Percentiles rank a stretch among this genome's conserved stretches.
Conservation (phyloP, 768 basidiomycete genomes). For the Suillus plorans region DNA sequence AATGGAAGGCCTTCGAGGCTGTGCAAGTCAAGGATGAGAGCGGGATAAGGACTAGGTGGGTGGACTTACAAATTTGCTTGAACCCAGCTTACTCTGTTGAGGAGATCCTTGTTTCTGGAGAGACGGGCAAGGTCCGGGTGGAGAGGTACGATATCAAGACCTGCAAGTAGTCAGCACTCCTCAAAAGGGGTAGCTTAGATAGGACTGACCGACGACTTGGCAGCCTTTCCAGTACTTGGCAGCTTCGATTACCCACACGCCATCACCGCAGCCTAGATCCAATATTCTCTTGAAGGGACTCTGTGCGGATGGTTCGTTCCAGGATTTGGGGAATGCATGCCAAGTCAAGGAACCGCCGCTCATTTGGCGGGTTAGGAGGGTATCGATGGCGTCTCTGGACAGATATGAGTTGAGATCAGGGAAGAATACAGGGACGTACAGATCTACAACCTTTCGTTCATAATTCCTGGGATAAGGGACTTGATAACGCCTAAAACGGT, state of each 20-base stretch:
- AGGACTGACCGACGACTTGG: conserved; percentile 5
- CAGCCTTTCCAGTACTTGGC: conserved; percentile 62
- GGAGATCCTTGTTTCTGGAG: conserved; percentile 50
- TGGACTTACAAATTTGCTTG: conserved; percentile 67
- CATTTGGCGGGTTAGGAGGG: conserved; percentile 49
- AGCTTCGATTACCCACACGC: conserved; percentile 69
- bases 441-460: conserved; percentile 59
- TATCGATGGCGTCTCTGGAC: conserved; percentile 70
- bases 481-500: conserved; percentile 46
- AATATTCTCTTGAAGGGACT: conserved; percentile 33
- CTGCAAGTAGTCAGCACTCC: conserved; percentile 39
- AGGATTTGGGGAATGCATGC: conserved; percentile 47
- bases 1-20: conserved; percentile 74
- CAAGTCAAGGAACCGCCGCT: conserved; percentile 58
- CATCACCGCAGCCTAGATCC: conserved; percentile 77
- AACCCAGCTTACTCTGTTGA: conserved; percentile 66
- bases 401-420: background rate
- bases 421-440: conserved; percentile 46
- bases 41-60: background rate
- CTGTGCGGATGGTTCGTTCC: background rate
- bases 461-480: conserved; percentile 74
- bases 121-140: conserved; percentile 66
- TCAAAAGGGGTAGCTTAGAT: background rate
- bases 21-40: background rate
- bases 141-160: conserved; percentile 69